phyloP scores from a whole-genome alignment of 2,329 filamentous ascomycete genomes.

The Coniochaeta prunicola region DNA sequence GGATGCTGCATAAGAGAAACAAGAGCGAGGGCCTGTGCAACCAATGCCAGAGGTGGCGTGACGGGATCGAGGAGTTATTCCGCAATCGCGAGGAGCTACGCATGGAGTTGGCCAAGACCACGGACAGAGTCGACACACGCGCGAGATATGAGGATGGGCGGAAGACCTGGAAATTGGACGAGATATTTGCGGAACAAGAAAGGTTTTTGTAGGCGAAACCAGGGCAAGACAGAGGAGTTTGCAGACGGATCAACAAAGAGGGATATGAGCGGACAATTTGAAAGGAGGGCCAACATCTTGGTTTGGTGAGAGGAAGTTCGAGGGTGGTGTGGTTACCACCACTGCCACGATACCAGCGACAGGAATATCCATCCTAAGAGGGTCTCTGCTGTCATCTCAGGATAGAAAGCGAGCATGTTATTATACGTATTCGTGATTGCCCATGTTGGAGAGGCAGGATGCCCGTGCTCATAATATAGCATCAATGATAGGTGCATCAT shows the following conservation, averaged over 20 bases:
- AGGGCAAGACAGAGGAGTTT: too few relatives aligned
- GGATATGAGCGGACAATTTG: background rate
- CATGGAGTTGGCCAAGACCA: background rate
- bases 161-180: too few relatives aligned
- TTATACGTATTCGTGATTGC: too few relatives aligned
- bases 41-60: background rate
- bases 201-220: too few relatives aligned
- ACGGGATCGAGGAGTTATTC: background rate
- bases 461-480: too few relatives aligned
- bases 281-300: too few relatives aligned
- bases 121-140: background rate
- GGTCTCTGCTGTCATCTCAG: too few relatives aligned
- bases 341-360: background rate
- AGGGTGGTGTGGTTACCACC: background rate
- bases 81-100: background rate
- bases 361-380: too few relatives aligned
- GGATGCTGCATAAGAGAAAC: background rate
- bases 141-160: background rate
- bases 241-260: background rate
- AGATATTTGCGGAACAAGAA: too few relatives aligned
- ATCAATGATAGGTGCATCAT: too few relatives aligned
- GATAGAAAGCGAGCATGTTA: too few relatives aligned
- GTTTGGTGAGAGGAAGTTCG: background rate
- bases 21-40: background rate
- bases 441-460: too few relatives aligned